phyloP scores from a whole-genome alignment of 2,329 filamentous ascomycete species.

The Leptosphaerulina australis region DNA sequence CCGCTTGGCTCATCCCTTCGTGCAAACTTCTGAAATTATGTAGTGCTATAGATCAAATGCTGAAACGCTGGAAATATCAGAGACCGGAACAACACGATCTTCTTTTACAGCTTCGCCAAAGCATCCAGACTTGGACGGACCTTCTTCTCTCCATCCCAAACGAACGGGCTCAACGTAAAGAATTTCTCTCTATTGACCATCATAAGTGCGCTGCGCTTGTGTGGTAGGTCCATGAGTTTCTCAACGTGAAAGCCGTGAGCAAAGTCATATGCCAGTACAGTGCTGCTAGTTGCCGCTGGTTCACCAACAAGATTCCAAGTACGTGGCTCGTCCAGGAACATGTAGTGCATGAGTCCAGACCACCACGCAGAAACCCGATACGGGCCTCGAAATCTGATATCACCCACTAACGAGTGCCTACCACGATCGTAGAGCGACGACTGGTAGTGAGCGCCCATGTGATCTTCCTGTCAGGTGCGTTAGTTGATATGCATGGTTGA shows the following conservation, averaged over 20 bases:
- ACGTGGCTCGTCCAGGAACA: conserved; percentile 64
- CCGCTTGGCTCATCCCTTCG: background rate
- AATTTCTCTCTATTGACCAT: conserved; percentile 70
- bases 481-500: conserved; percentile 18
- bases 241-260: conserved; percentile 74
- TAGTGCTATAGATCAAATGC: background rate
- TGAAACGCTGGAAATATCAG: conserved; percentile 1
- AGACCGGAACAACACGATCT: background rate
- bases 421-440: conserved; percentile 64
- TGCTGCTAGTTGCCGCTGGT: conserved; percentile 72
- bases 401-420: conserved; percentile 65
- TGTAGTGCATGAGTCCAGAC: conserved; percentile 63
- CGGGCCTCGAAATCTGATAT: conserved; percentile 60
- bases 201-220: conserved; percentile 73
- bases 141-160: conserved; percentile 46
- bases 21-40: background rate
- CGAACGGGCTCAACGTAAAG: conserved; percentile 69
- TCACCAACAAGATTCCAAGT: conserved; percentile 67
- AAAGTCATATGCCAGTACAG: conserved; percentile 75
- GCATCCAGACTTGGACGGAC: conserved; percentile 45
- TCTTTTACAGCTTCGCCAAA: conserved; percentile 38
- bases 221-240: conserved; percentile 73
- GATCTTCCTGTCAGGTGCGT: conserved; percentile 57
- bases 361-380: conserved; percentile 65
- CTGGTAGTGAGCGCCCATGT: conserved; percentile 64